phyloP scores from a whole-genome alignment of 768 basidiomycete genomes.

The Kwoniella sp. region DNA sequence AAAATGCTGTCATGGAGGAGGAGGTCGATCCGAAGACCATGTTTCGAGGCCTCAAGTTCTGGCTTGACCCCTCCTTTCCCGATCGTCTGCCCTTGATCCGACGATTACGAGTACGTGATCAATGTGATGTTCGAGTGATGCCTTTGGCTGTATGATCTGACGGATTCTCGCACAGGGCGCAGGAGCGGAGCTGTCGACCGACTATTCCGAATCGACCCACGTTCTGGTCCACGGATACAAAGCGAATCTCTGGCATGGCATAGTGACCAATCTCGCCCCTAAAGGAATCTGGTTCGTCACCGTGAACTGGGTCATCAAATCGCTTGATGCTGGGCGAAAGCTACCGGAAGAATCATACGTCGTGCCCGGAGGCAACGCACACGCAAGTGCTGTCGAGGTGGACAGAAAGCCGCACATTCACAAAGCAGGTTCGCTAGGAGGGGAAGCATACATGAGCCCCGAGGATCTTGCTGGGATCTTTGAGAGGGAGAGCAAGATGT shows the following conservation, averaged over 20 bases:
- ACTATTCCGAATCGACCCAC: constrained; percentile 31
- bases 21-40: constrained; percentile 11
- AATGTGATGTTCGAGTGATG: neutral
- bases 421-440: neutral
- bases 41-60: constrained; percentile 25
- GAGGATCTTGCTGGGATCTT: constrained; percentile 17
- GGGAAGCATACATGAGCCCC: neutral
- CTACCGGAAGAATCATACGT: constrained; percentile 21
- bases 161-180: constrained; percentile 6
- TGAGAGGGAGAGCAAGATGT: constrained; percentile 5
- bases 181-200: constrained; percentile 19
- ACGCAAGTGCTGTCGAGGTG: neutral
- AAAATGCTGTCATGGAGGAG: neutral
- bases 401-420: neutral
- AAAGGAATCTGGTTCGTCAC: constrained; percentile 30
- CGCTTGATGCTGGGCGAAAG: constrained; percentile 11
- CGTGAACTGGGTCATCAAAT: constrained; percentile 17
- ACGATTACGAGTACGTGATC: constrained; percentile 16
- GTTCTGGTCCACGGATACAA: constrained; percentile 33
- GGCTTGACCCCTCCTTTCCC: constrained; percentile 28
- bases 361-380: constrained; percentile 6
- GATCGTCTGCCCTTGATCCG: constrained; percentile 19
- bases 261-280: constrained; percentile 16
- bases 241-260: constrained; percentile 20
- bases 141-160: neutral